Evolutionary conservation across 176 grass and related monocot species (phyloP).

Genomic region (Coix lacrymajobi): DNA sequence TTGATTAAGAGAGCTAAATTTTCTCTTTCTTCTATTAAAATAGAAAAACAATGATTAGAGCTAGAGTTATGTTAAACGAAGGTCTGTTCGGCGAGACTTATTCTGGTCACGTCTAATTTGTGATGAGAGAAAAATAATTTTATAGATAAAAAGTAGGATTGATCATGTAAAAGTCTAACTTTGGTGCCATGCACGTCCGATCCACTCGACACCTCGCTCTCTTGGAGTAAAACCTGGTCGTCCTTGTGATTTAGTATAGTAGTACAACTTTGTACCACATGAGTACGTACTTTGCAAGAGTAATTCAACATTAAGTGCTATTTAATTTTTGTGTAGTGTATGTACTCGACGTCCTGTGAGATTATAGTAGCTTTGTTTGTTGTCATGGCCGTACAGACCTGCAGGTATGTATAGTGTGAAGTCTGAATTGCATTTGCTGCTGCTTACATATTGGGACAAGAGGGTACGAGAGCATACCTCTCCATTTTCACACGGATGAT

Average conservation of each 20-base stretch:
- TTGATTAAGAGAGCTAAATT: no score
- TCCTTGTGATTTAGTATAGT: background rate
- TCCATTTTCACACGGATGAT: background rate
- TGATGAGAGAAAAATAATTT: no score
- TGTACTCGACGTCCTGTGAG: background rate
- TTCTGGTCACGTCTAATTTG: no score
- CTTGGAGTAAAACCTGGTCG: background rate
- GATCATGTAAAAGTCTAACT: no score
- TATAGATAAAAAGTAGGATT: no score
- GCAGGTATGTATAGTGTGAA: background rate
- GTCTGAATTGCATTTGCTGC: background rate
- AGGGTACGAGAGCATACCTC: background rate
- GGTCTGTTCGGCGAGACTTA: no score
- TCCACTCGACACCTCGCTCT: background rate
- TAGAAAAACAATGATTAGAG: no score
- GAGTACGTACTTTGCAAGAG: constrained; percentile 5
- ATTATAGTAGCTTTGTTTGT: background rate
- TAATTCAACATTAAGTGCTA: background rate
- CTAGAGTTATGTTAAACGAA: no score
- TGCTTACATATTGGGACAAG: background rate
- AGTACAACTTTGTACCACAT: background rate
- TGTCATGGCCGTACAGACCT: background rate
- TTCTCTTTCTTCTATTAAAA: no score
- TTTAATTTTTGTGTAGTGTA: background rate
- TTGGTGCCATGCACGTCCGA: background rate